Conservation (phyloP, 73 alveolate genomes). For the Urostyla sp. region DNA sequence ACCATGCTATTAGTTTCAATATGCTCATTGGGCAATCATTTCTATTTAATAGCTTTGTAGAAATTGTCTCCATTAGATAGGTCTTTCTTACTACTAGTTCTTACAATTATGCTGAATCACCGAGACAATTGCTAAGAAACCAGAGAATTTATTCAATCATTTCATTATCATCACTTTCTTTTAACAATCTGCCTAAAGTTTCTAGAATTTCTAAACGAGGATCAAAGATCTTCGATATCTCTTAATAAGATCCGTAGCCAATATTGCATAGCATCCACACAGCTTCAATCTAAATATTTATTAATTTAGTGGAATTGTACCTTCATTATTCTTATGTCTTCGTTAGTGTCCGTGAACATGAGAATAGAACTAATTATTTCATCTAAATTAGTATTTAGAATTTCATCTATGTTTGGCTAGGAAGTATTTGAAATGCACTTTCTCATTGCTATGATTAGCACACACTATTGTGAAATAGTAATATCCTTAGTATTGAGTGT, state of each 20-base stretch:
- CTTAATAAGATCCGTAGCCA: not conserved
- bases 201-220: not conserved
- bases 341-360: conserved; percentile 11
- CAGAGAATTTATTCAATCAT: conserved; percentile 38
- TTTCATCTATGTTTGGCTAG: conserved; percentile 32
- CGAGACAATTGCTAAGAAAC: conserved; percentile 30
- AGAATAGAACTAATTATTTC: not conserved
- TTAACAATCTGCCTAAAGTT: not conserved
- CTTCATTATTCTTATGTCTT: conserved; percentile 24
- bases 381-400: conserved; percentile 6
- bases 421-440: conserved; percentile 12
- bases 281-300: conserved; percentile 21
- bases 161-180: not conserved
- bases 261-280: conserved; percentile 32
- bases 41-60: too few relatives aligned
- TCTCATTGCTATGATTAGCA: not conserved
- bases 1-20: too few relatives aligned
- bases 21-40: too few relatives aligned
- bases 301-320: too few relatives aligned
- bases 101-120: too few relatives aligned
- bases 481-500: not conserved
- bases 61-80: too few relatives aligned
- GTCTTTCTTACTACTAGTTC: too few relatives aligned
- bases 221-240: not conserved
- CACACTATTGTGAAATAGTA: not conserved